A percentile compares a stretch with the other conserved stretches of the same genome.
Evolutionary conservation across 306 rosid species (phyloP).

Genomic region (Carpinus fangiana): DNA sequence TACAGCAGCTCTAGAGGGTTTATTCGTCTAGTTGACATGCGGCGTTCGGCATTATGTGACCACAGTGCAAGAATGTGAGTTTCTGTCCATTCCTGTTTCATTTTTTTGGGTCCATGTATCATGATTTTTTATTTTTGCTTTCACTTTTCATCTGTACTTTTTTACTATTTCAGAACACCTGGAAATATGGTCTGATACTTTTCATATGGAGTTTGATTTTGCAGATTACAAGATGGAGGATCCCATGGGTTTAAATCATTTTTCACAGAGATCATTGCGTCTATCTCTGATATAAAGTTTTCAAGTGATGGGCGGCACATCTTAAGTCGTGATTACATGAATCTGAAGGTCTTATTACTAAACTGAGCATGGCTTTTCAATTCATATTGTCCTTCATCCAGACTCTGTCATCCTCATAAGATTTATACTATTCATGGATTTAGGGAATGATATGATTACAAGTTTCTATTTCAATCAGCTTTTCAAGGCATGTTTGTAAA

Average conservation of each 20-base stretch:
- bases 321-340: constrained; percentile 72
- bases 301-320: constrained; percentile 55
- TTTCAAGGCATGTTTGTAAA: not conserved
- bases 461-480: constrained; percentile 1
- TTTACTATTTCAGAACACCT: constrained; percentile 14
- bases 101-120: not conserved
- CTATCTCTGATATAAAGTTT: constrained; percentile 65
- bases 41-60: constrained; percentile 67
- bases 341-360: constrained; percentile 51
- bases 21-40: constrained; percentile 70
- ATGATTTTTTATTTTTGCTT: not conserved
- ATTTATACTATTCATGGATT: not conserved
- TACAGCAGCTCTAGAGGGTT: constrained; percentile 76
- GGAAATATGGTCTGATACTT: constrained; percentile 24
- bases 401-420: constrained; percentile 8
- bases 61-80: constrained; percentile 58
- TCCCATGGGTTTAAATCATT: constrained; percentile 46
- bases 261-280: constrained; percentile 54
- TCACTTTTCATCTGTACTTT: constrained; percentile 2
- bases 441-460: not conserved
- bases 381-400: not conserved
- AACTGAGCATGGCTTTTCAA: constrained; percentile 3
- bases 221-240: constrained; percentile 59
- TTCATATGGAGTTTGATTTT: constrained; percentile 32
- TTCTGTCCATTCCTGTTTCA: constrained; percentile 8